phyloP scores from a whole-genome alignment of 306 rosid species.

The Glycine tomentella region DNA sequence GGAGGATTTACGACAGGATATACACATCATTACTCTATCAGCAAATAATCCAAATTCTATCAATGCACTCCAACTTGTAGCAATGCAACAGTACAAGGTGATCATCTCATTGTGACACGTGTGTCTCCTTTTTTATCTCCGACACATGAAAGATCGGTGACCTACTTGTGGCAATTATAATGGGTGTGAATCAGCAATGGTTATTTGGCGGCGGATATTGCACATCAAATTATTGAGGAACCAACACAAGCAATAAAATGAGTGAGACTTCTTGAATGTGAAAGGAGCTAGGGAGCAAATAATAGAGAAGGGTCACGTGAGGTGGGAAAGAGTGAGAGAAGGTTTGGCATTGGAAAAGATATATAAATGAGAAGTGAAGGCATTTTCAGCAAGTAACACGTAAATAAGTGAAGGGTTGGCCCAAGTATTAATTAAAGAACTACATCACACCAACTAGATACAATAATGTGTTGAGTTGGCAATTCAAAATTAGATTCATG shows the following conservation, averaged over 20 bases:
- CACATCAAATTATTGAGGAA: not conserved
- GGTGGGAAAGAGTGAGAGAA: conserved; percentile 48
- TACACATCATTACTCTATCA: not conserved
- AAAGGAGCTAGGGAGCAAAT: conserved; percentile 24
- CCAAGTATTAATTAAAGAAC: conserved; percentile 49
- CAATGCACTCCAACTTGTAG: not conserved
- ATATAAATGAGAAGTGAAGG: not conserved
- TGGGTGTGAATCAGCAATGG: conserved; percentile 38
- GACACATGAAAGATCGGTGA: conserved; percentile 52
- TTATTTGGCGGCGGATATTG: conserved; percentile 39
- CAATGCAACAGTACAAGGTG: conserved; percentile 37
- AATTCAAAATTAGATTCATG: conserved; percentile 49
- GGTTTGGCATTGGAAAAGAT: not conserved
- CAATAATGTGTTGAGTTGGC: conserved; percentile 61
- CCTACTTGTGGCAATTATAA: conserved; percentile 19
- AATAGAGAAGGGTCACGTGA: conserved; percentile 55
- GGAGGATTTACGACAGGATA: not conserved
- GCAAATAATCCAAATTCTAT: not conserved
- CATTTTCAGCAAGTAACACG: not conserved
- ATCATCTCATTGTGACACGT: conserved; percentile 43
- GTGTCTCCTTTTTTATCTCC: conserved; percentile 32
- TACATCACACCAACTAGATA: conserved; percentile 54
- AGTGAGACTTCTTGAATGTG: not conserved
- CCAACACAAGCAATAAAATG: conserved; percentile 30
- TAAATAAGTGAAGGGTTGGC: conserved; percentile 28